Conservation (phyloP, 805 yeast genomes). For the Yarrowia sp. region DNA sequence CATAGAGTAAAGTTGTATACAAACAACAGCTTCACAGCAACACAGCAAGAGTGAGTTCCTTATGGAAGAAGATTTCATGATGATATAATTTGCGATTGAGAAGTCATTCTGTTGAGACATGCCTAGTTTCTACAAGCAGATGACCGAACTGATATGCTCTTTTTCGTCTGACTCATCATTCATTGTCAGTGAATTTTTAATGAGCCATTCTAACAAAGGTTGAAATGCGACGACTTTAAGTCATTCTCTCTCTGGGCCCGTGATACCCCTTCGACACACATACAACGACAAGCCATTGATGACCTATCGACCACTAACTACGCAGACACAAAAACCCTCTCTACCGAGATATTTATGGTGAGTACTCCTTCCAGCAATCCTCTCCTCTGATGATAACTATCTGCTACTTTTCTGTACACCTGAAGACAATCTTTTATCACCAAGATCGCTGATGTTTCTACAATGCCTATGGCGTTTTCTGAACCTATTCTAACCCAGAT, state of each 20-base stretch:
- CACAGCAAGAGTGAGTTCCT: slow-evolving; percentile 6
- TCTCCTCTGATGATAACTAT: slow-evolving; percentile 16
- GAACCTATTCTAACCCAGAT: slow-evolving; percentile 9
- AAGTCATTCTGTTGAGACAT: slow-evolving; percentile 25
- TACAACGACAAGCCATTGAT: neutral
- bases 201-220: slow-evolving; percentile 11
- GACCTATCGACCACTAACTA: neutral
- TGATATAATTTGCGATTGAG: slow-evolving; percentile 59
- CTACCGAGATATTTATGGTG: neutral
- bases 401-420: slow-evolving; percentile 27
- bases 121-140: slow-evolving; percentile 26
- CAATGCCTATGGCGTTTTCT: neutral
- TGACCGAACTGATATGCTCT: slow-evolving; percentile 19
- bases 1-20: neutral
- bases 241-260: neutral
- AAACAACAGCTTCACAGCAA: neutral
- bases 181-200: neutral
- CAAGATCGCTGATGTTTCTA: slow-evolving; percentile 28
- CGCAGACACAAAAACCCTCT: neutral
- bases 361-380: neutral
- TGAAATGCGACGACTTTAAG: neutral
- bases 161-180: slow-evolving; percentile 20
- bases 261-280: neutral
- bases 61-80: slow-evolving; percentile 36
- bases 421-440: slow-evolving; percentile 27